Evolutionary conservation across 345 rosid genomes (phyloP).

Genomic region (Rhodamnia argentea): DNA sequence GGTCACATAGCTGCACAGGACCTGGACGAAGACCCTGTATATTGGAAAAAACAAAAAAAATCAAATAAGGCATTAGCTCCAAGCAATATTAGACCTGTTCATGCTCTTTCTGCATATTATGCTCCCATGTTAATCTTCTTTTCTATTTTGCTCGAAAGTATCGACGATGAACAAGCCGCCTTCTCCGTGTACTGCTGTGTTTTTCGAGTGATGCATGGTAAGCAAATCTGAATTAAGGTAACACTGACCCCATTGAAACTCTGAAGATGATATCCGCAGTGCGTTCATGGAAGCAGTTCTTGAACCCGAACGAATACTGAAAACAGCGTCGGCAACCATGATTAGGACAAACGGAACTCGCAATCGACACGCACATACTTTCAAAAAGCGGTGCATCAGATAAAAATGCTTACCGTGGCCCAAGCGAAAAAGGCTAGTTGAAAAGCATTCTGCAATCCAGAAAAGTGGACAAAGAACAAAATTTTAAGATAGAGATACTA

Average conservation of each 20-base stretch:
- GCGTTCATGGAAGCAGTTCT: conserved; percentile 21
- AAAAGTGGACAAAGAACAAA: neutral
- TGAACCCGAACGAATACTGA: conserved; percentile 22
- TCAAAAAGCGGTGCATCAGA: neutral
- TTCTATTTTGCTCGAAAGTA: neutral
- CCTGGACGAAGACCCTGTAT: conserved; percentile 28
- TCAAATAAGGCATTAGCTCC: neutral
- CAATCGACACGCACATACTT: neutral
- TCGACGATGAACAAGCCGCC: neutral
- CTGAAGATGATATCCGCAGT: conserved; percentile 23
- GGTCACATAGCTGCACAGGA: conserved; percentile 47
- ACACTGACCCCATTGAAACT: conserved; percentile 37
- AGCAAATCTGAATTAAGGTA: neutral
- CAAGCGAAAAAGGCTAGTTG: conserved; percentile 37
- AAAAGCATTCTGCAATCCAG: conserved; percentile 30
- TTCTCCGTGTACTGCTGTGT: neutral
- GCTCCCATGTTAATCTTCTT: neutral
- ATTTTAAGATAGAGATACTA: neutral
- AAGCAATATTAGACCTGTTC: neutral
- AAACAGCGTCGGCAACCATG: neutral
- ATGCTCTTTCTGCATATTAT: neutral
- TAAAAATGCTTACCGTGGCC: conserved; percentile 18
- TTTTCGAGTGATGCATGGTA: neutral
- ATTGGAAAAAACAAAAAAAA: neutral
- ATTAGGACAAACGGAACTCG: neutral